These are phyloP conservation scores for Crithidia sp. DNA, from an alignment of 208 protist genomes.

Conservation along the genomic window DNA sequence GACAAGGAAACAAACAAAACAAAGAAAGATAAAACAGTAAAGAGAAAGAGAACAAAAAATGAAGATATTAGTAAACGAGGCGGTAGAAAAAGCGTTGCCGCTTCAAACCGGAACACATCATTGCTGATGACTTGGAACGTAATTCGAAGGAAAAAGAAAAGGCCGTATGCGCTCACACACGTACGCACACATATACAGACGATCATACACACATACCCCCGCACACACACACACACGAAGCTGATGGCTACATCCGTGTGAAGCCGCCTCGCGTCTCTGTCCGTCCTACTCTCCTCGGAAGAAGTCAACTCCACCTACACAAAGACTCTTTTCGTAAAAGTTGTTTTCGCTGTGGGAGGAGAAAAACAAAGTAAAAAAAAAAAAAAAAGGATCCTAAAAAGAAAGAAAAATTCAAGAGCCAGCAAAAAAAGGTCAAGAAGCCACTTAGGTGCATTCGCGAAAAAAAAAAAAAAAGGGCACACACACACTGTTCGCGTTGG, in stretches of 20 bases:
- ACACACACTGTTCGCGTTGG: no score
- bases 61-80: not conserved
- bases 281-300: not conserved
- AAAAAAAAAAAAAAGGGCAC: no score
- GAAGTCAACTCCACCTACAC: no score
- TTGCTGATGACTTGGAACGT: conserved; percentile 17
- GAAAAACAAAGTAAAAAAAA: no score
- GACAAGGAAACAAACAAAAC: not conserved
- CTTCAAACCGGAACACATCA: conserved; percentile 6
- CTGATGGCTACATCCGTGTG: not conserved
- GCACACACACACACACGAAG: not conserved
- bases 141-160: conserved; percentile 5
- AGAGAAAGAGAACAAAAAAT: not conserved
- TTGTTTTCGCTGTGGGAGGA: no score
- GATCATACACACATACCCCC: not conserved
- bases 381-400: no score
- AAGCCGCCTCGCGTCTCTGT: not conserved
- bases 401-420: no score
- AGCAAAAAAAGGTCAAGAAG: no score
- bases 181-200: not conserved
- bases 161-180: not conserved
- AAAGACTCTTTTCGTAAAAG: no score
- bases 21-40: not conserved
- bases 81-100: not conserved
- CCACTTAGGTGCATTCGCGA: no score